Evolutionary conservation across 2,329 filamentous ascomycete genomes (phyloP).

Genomic region (Microsporum ferrugineum): DNA sequence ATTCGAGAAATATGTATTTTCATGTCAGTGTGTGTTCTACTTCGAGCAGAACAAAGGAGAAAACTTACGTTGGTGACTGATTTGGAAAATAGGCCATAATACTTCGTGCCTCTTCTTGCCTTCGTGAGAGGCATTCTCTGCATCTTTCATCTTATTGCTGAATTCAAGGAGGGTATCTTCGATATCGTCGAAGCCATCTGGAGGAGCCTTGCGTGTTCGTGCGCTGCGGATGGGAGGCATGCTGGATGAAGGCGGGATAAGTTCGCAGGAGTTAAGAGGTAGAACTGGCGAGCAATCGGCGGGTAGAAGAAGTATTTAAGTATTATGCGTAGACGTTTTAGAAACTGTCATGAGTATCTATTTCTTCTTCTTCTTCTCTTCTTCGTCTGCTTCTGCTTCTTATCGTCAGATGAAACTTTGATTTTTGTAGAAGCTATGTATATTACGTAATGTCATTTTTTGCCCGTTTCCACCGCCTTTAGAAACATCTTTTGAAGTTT

Average conservation of each 20-base stretch:
- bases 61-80: slow-evolving; percentile 71
- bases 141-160: slow-evolving; percentile 60
- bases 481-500: background rate
- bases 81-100: slow-evolving; percentile 95
- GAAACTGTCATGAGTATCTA: background rate
- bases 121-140: slow-evolving; percentile 73
- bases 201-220: slow-evolving; percentile 52
- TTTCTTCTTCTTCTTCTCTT: background rate
- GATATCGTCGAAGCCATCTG: slow-evolving; percentile 56
- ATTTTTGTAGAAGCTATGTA: background rate
- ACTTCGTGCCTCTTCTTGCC: slow-evolving; percentile 81
- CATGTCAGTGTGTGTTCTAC: background rate
- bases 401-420: background rate
- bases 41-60: background rate
- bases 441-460: background rate
- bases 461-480: background rate
- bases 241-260: background rate
- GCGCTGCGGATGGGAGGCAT: slow-evolving; percentile 54
- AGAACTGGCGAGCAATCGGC: no score
- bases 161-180: slow-evolving; percentile 59
- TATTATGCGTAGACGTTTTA: background rate
- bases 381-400: background rate
- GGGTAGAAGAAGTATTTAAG: no score
- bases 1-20: background rate
- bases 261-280: background rate